Evolutionary conservation across 106 monocot species (phyloP), one percentile per base, ranked within the genome.

Genomic region (Allium fistulosum): DNA sequence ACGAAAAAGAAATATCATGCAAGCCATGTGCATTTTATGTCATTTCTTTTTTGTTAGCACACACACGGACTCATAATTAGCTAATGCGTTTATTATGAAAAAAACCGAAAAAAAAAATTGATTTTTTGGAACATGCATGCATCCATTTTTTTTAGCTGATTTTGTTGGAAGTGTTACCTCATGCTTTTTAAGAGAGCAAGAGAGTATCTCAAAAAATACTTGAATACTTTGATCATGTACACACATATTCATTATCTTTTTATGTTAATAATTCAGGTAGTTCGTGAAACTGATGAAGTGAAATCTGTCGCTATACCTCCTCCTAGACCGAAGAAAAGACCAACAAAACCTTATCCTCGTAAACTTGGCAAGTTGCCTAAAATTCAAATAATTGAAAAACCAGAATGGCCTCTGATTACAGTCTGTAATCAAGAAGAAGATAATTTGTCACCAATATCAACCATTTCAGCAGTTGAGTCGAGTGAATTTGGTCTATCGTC

Each of bases 281-380:
- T 49, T 5, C 74, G 74, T 14, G 82, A 84, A 13, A 37, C 82
- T 6, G 60, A 57, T 26, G 58, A 37, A 37, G 37, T 37, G 37
- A 37, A 37, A 37, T 37, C 37, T 7, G 75, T 88, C 13, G 81
- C 81, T 57, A 95, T 96, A 46, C 91, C 91, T 69, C 91, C 95
- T 73, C 88, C 95, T 66, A 69, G 95, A 3, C 95, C 91, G 10
- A 88, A 91, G 53, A 88, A 82, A 66, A 91, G 91, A 53, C 91
- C 85, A 8, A 26, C 65, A 17, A 88, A 82, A 53, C 96, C 96
- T 13, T 96, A 96, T 74, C 96, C 96, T 61, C 88, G 96, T 6
- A 96, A 96, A 53, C 63, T 71, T 53, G 73, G 71, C 2, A 28
- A 74, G 47, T 49, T 62, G 53, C 53, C 69, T 3, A 72, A 56